Base-by-base conservation (phyloP, 305 asterid species). In the Rubia occidens region DNA sequence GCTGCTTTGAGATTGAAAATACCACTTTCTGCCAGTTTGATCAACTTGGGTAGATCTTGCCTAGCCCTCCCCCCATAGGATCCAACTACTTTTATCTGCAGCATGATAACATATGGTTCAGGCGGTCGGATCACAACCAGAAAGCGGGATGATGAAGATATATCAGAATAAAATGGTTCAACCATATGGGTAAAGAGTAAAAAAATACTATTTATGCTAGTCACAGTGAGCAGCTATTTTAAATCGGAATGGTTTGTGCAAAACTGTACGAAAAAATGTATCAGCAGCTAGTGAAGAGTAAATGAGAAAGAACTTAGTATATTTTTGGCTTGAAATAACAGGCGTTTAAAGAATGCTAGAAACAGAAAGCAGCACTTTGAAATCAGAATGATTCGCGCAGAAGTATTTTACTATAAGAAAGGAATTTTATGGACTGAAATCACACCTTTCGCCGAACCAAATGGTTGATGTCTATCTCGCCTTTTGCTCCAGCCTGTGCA, bases 1-100 rank as follows among this genome's bases (percentile, higher is more conserved):
- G 98, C 91, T 60, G 92, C 89, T 51, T 78, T 82, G 29, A 93
- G 89, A 79, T 90, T 79, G 79, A 93, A 93, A 68, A 82, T 84
- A 51, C 96, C 98, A 35, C 85, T 81, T 78, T 93, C 95, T 6
- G 97, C 98, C 51, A 93, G 82, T 82, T 86, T 89, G 37, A 93
- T 81, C 81, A 93, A 71, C 83, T 88, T 93, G 0, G 98, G 98
- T 66, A 93, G 94, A 79, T 93, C 98, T 75, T 93, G 97, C 83
- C 96, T 82, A 29, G 97, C 97, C 82, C 97, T 83, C 14, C 85
- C 98, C 78, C 98, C 98, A 39, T 93, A 93, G 1, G 98, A 93
- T 6, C 98, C 98, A 2, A 93, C 81, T 43, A 93, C 95, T 82
- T 93, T 93, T 68, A 93, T 93, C 97, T 93, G 89, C 78, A 81